These are phyloP conservation scores for Paradendryphiella salina DNA, from an alignment of 2,329 filamentous ascomycete genomes.

Conservation along the genomic window DNA sequence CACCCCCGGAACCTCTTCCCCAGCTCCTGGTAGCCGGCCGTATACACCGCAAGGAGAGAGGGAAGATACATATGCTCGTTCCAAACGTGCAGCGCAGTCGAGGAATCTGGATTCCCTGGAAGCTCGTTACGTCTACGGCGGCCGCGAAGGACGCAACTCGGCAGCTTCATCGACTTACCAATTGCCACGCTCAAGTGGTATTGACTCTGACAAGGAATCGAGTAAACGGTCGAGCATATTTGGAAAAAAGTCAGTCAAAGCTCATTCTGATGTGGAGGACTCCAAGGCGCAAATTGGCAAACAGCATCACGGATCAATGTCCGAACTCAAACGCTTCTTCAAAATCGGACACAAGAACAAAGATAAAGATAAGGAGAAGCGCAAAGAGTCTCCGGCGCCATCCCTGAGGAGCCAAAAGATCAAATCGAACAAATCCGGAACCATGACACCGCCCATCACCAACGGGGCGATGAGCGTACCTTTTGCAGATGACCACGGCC, in stretches of 20 bases:
- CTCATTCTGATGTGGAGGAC: conserved; percentile 50
- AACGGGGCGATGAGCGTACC: conserved; percentile 60
- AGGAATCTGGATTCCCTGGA: conserved; percentile 71
- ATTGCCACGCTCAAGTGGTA: conserved; percentile 53
- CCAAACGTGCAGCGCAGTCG: conserved; percentile 71
- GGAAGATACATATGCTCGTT: conserved; percentile 86
- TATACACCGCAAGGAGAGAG: conserved; percentile 77
- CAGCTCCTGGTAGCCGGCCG: conserved; percentile 68
- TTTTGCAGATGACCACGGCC: conserved; percentile 90
- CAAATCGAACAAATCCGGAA: conserved; percentile 51
- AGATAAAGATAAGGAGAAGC: conserved; percentile 60
- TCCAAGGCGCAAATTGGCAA: conserved; percentile 30
- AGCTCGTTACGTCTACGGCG: conserved; percentile 79
- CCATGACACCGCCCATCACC: conserved; percentile 45
- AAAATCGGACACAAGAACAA: conserved; percentile 65
- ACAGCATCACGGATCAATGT: conserved; percentile 76
- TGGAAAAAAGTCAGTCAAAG: conserved; percentile 53
- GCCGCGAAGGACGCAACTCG: conserved; percentile 66
- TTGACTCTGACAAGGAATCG: conserved; percentile 44
- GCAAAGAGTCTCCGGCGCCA: conserved; percentile 64
- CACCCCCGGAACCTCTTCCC: conserved; percentile 56
- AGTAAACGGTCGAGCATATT: conserved; percentile 61
- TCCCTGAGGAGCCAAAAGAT: conserved; percentile 57
- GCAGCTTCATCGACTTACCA: conserved; percentile 39
- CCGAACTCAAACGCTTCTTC: conserved; percentile 95